Percentiles rank a stretch among this genome's conserved stretches.
Conservation (phyloP, 805 yeast species). For the Alloascoidea hylecoeti region DNA sequence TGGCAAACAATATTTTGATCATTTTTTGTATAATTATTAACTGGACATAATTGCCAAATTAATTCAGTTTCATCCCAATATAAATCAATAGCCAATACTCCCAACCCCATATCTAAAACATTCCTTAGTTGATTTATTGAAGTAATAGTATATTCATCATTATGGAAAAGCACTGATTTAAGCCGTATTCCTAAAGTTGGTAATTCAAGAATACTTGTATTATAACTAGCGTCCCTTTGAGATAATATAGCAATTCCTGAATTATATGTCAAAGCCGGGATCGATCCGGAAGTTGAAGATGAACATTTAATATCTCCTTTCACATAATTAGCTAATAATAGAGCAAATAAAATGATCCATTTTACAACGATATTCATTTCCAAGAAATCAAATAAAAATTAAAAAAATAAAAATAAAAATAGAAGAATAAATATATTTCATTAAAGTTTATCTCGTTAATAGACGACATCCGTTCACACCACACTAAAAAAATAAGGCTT, state of each 20-base stretch:
- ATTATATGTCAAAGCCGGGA: not conserved
- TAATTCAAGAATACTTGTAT: conserved; percentile 17
- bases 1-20: not conserved
- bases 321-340: not conserved
- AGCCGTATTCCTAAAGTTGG: conserved; percentile 19
- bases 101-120: conserved; percentile 20
- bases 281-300: no score
- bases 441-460: no score
- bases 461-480: no score
- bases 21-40: conserved; percentile 3
- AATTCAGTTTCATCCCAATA: conserved; percentile 29
- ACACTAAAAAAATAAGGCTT: no score
- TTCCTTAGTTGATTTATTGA: conserved; percentile 11
- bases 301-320: no score
- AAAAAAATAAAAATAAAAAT: no score
- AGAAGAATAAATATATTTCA: no score
- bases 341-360: not conserved
- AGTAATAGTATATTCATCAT: conserved; percentile 15
- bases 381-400: no score
- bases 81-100: conserved; percentile 26
- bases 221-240: conserved; percentile 19
- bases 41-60: conserved; percentile 44
- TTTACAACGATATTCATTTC: not conserved
- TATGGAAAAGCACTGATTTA: conserved; percentile 14
- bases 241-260: conserved; percentile 12